Evolutionary conservation across 495 filamentous ascomycete species (phyloP).

Genomic region (Aspergillus homomorphus): DNA sequence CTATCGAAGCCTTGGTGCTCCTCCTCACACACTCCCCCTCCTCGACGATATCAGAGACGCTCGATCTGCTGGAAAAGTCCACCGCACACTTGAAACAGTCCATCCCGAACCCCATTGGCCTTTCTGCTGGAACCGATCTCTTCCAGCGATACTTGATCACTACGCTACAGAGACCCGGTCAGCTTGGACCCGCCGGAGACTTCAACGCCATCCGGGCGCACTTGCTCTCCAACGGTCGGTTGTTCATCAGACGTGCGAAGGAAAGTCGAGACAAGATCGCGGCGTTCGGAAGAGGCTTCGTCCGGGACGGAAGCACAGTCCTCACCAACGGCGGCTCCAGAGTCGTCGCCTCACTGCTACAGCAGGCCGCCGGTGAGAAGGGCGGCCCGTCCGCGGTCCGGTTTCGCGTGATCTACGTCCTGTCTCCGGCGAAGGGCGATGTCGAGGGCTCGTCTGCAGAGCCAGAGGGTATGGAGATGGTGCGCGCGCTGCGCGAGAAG

Average conservation of each 20-base stretch:
- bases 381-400: constrained; percentile 54
- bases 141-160: constrained; percentile 91
- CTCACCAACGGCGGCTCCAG: constrained; percentile 85
- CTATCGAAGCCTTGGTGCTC: constrained; percentile 88
- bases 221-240: constrained; percentile 73
- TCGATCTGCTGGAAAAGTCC: constrained; percentile 74
- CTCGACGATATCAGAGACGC: constrained; percentile 87
- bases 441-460: constrained; percentile 35
- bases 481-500: constrained; percentile 64
- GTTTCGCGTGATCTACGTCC: constrained; percentile 85
- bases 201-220: constrained; percentile 82
- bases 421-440: constrained; percentile 37
- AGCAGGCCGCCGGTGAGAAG: constrained; percentile 64
- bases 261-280: constrained; percentile 80
- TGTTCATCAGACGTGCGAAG: constrained; percentile 88
- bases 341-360: constrained; percentile 74
- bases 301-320: constrained; percentile 72
- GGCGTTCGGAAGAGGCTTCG: constrained; percentile 67
- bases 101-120: constrained; percentile 79
- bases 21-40: constrained; percentile 72
- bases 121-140: constrained; percentile 90
- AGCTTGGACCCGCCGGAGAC: constrained; percentile 55
- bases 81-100: constrained; percentile 69
- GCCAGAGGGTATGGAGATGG: constrained; percentile 58
- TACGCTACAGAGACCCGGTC: constrained; percentile 56